A percentile compares a stretch with the other conserved stretches of the same genome.
Evolutionary conservation across 1,284 basidiomycete genomes (phyloP).

Genomic region (Naganishia albida): DNA sequence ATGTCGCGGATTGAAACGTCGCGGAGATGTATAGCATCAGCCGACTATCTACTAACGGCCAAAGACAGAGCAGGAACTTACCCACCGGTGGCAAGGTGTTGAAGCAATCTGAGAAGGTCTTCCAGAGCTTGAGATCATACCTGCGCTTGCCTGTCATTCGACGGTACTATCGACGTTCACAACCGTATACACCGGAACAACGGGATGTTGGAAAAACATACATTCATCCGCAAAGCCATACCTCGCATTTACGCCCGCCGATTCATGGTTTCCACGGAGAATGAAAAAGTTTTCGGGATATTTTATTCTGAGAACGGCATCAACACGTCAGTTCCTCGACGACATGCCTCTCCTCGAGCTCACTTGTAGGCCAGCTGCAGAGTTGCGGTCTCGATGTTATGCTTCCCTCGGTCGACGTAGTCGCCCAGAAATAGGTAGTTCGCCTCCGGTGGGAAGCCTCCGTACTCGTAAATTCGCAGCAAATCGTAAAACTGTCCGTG

Average conservation of each 20-base stretch:
- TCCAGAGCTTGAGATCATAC: slow-evolving; percentile 67
- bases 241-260: slow-evolving; percentile 62
- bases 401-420: slow-evolving; percentile 65
- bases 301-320: slow-evolving; percentile 55
- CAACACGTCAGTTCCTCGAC: background rate
- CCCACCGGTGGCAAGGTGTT: slow-evolving; percentile 98
- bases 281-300: slow-evolving; percentile 67
- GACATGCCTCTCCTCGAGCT: background rate
- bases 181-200: too few species aligned
- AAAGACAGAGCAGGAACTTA: too few species aligned
- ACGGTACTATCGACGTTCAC: too few species aligned
- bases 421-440: slow-evolving; percentile 66
- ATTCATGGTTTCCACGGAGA: slow-evolving; percentile 64
- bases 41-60: too few species aligned
- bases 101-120: slow-evolving; percentile 90
- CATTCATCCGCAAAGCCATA: slow-evolving; percentile 67
- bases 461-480: slow-evolving; percentile 63
- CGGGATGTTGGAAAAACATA: too few species aligned
- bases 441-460: slow-evolving; percentile 64
- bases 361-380: slow-evolving; percentile 58
- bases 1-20: too few species aligned
- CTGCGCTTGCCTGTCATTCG: slow-evolving; percentile 58
- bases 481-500: slow-evolving; percentile 66
- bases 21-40: too few species aligned
- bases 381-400: slow-evolving; percentile 64